Evolutionary conservation across 164 flowering plant species (phyloP), one percentile per base, ranked within the genome.

Genomic region (Nymphaea colorata): DNA sequence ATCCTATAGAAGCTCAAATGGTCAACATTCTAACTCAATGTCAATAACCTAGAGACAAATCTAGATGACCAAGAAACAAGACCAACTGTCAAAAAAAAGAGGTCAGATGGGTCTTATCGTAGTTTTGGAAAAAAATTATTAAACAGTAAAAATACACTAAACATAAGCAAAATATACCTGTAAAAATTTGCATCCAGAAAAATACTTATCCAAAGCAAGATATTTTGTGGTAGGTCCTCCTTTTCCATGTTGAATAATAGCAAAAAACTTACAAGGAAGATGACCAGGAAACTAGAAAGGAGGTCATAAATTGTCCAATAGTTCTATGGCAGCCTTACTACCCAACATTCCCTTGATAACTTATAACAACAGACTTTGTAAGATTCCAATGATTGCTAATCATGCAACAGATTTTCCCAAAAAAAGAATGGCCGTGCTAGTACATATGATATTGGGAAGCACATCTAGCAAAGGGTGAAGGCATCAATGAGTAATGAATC

Each of bases 221-320:
- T 90, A 94, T 70, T 86, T 94, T 67, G 98, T 94, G 15, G 85
- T 44, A 36, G 83, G 87, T 86, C 55, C 55, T 51, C 55, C 55
- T 51, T 3, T 1, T 47, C 3, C 55, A 51, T 51, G 55, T 51
- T 51, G 96, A 73, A 91, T 93, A 70, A 84, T 69, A 70, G 99
- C 96, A 59, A 96, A 76, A 81, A 91, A 94, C 77, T 87, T 86
- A 82, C 98, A 94, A 77, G 91, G 99, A 55, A 94, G 82, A 73
- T 94, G 99, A 73, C 97, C 99, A 44, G 96, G 87, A 78, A 94
- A 91, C 98, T 97, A 94, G 72, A 91, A 88, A n/a, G 87, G 74
- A 53, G 98, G 98, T 67, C 80, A 88, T 72, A 94, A 74, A 69
- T 85, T 87, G 69, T 84, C 86, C 64, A 94, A 77, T 71, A 94